A percentile compares a stretch with the other conserved stretches of the same genome.
phyloP scores from a whole-genome alignment of 768 basidiomycete species.

The Mycena filopes region DNA sequence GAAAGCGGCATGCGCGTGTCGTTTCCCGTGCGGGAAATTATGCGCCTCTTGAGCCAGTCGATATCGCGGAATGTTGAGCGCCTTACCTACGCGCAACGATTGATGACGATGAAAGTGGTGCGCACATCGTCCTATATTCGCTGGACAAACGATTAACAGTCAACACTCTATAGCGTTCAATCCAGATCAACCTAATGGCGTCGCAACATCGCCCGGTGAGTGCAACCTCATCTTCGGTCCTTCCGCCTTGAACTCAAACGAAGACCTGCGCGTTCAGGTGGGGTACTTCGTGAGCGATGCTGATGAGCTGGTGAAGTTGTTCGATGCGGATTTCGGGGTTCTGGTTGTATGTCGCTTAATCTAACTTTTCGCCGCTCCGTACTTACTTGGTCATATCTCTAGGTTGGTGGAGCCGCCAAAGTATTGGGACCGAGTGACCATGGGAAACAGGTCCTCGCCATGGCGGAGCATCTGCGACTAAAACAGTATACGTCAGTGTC shows the following conservation, averaged over 20 bases:
- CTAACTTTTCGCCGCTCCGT: neutral
- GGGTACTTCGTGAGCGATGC: constrained; percentile 86
- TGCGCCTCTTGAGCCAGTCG: constrained; percentile 80
- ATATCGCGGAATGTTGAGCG: constrained; percentile 85
- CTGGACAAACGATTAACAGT: neutral
- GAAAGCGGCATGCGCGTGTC: constrained; percentile 82
- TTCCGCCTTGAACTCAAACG: neutral
- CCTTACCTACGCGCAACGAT: constrained; percentile 77
- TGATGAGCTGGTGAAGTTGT: constrained; percentile 79
- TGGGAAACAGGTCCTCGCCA: constrained; percentile 81
- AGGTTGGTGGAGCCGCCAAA: constrained; percentile 74
- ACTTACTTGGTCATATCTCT: no score
- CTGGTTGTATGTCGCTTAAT: constrained; percentile 52
- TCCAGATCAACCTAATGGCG: constrained; percentile 76
- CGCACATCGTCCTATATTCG: neutral
- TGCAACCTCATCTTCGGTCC: neutral
- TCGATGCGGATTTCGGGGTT: constrained; percentile 83
- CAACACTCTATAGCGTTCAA: no score
- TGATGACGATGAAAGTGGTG: constrained; percentile 83
- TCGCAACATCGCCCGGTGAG: constrained; percentile 70
- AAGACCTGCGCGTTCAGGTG: constrained; percentile 44
- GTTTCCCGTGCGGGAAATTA: constrained; percentile 86
- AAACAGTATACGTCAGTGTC: constrained; percentile 72
- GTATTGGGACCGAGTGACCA: constrained; percentile 75
- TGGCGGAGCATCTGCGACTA: constrained; percentile 82